Conservation (phyloP, 257 asterid species). For the Orobanche coerulescens region DNA sequence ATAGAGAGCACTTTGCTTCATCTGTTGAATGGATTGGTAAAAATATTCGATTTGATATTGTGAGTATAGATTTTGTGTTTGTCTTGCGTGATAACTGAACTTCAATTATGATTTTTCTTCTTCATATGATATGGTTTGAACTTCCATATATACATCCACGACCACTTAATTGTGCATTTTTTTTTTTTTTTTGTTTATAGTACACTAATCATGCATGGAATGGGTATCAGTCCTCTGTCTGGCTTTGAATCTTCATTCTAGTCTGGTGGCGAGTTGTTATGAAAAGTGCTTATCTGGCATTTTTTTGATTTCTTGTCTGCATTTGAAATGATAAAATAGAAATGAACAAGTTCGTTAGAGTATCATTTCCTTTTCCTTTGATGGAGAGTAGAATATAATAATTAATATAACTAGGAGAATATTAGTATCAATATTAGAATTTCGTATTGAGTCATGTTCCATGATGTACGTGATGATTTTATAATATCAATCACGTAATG, state of each 20-base stretch:
- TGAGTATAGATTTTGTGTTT: constrained; percentile 58
- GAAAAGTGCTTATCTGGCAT: background rate
- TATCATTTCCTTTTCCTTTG: background rate
- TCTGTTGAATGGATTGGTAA: constrained; percentile 99
- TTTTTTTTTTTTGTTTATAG: background rate
- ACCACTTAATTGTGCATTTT: background rate
- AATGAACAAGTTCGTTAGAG: background rate
- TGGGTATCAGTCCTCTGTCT: background rate
- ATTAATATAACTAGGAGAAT: too few relatives aligned
- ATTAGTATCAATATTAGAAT: too few relatives aligned
- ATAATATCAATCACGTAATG: too few relatives aligned
- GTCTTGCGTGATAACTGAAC: constrained; percentile 15
- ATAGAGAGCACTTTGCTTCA: constrained; percentile 58
- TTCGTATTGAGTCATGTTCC: too few relatives aligned
- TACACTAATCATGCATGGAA: background rate
- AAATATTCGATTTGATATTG: constrained; percentile 96
- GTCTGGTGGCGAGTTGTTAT: background rate
- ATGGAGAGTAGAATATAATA: too few relatives aligned
- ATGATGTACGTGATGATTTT: too few relatives aligned
- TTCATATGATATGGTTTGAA: background rate
- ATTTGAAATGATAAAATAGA: background rate
- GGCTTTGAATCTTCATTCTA: background rate
- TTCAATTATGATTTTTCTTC: background rate
- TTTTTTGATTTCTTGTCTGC: background rate
- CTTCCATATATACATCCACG: background rate